Evolutionary conservation across 208 protist genomes (phyloP), one percentile per base, ranked within the genome.

Genomic region (Herpetomonas muscarum): DNA sequence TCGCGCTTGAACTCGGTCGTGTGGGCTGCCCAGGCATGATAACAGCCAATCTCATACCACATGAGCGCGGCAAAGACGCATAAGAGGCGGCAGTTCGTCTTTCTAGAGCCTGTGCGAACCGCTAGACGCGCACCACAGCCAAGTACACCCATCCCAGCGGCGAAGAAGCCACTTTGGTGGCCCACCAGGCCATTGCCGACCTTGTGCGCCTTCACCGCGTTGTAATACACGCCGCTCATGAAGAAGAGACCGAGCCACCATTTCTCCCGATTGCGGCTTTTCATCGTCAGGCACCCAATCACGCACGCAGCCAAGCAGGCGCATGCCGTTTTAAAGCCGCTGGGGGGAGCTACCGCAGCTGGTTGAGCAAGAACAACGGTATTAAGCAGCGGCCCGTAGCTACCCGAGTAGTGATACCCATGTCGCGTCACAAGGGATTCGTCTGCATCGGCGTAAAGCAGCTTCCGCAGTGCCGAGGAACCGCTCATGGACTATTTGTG

Each of bases 11-110:
- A 78, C 70, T 94, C 83, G 3, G 69, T 74, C 10, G 59, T 70
- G 64, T 94, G 58, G 50, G 90, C 87, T 5, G 74, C 48, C 87
- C 87, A 94, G 2, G 91, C 48, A 49, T 94, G 87, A 44, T 79
- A 91, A 45, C 87, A 72, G 2, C 87, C 87, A 3, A 91, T 59
- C 46, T 94, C 87, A 54, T 94, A 94, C 87, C 87, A 94, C 68
- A 90, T 76, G 17, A 94, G 65, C 19, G 39, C 24, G 21, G 48
- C 19, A 66, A 85, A 89, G 26, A 87, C 36, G n/a, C 45, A 53
- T 30, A 87, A 45, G 10, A 79, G 46, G 17, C 56, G 30, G 12
- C 48, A 29, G 44, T 90, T 90, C 7, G 13, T 41, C 28, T 49
- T 57, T 1, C 28, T n/a, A 4, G 53, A 64, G 4, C 83, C 83